Conservation (phyloP, 2,329 filamentous ascomycete species). For the Sporothrix schenckii region DNA sequence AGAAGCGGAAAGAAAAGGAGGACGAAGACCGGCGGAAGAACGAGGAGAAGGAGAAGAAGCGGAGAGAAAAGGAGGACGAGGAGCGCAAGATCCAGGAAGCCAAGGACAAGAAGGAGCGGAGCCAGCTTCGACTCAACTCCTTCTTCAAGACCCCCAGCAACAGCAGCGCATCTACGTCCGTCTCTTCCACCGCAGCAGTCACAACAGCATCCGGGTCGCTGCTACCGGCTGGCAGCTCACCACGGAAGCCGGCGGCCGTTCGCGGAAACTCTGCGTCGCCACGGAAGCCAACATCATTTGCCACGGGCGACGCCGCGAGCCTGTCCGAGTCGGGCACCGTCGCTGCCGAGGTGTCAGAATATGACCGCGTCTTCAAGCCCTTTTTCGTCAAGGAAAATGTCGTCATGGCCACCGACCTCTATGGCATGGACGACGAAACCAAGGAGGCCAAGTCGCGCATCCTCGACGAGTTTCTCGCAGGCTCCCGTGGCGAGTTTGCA, state of each 20-base stretch:
- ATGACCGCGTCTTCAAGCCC: conserved; percentile 73
- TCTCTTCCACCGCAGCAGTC: conserved; percentile 8
- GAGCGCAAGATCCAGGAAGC: conserved; percentile 48
- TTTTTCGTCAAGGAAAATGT: conserved; percentile 79
- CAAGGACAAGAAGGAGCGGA: conserved; percentile 55
- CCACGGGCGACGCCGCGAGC: background rate
- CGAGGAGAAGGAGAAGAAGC: conserved; percentile 52
- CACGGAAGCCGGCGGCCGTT: background rate
- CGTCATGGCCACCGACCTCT: conserved; percentile 64
- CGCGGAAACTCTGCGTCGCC: conserved; percentile 39
- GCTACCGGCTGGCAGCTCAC: conserved; percentile 10
- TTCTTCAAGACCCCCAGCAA: conserved; percentile 49
- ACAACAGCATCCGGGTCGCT: conserved; percentile 32
- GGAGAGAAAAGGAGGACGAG: conserved; percentile 57
- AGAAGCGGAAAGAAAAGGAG: conserved; percentile 48
- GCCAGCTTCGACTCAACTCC: conserved; percentile 51
- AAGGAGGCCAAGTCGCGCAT: conserved; percentile 54
- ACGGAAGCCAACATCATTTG: conserved; percentile 36
- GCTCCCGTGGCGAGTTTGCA: conserved; percentile 52
- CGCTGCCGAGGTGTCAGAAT: conserved; percentile 52
- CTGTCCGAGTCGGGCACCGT: conserved; percentile 10
- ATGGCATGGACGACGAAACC: conserved; percentile 61
- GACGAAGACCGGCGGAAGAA: conserved; percentile 40
- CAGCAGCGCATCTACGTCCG: background rate
- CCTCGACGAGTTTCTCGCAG: conserved; percentile 57